Conservation (phyloP, 352 stramenopile species). For the Globisporangium cylindrosporum region DNA sequence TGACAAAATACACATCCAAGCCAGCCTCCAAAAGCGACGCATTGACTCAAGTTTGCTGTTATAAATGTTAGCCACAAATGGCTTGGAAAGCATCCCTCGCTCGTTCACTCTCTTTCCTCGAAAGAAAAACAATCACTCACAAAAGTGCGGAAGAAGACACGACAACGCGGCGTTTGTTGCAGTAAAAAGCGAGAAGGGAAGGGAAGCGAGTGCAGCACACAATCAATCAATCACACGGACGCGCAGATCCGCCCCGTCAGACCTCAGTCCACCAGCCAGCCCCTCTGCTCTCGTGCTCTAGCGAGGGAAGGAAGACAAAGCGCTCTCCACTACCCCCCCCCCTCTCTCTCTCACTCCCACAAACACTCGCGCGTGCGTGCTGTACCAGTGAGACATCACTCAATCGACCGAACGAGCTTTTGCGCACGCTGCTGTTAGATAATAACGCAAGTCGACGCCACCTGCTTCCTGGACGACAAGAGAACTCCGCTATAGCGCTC, state of each 20-base stretch:
- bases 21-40: not conserved
- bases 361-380: not conserved
- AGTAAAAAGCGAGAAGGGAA: not conserved
- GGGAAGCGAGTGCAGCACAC: not conserved
- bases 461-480: not conserved
- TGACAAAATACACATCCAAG: not conserved
- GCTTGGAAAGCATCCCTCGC: not conserved
- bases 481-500: not conserved
- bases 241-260: not conserved
- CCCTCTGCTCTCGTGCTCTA: not conserved
- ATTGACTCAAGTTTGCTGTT: not conserved
- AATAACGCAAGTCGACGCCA: not conserved
- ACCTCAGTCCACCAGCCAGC: not conserved
- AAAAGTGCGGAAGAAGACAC: not conserved
- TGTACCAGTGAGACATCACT: not conserved
- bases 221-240: not conserved
- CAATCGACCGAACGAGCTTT: not conserved
- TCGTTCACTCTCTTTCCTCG: not conserved
- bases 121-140: not conserved
- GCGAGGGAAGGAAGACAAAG: not conserved
- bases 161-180: not conserved
- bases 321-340: not conserved
- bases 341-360: not conserved
- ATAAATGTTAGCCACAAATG: not conserved
- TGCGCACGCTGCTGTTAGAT: not conserved